These are phyloP conservation scores for Microbotryum silenes-acaulis DNA, from an alignment of 1,284 basidiomycete genomes.

Conservation along the genomic window DNA sequence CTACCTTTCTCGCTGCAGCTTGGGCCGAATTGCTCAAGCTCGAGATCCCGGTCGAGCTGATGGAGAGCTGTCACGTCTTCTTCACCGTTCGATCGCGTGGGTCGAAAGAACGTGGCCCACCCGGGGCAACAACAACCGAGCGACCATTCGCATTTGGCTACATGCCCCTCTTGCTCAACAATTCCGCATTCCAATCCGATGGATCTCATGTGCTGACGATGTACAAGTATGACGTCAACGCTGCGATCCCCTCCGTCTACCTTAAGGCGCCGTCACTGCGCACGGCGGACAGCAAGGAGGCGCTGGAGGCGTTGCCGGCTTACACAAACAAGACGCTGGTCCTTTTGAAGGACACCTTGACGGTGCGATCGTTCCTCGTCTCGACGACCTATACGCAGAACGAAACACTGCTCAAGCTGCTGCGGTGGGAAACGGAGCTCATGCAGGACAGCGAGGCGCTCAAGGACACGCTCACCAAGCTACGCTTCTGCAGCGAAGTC, in stretches of 20 bases:
- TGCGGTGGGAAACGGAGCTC: slow-evolving; percentile 66
- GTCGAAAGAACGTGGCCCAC: slow-evolving; percentile 39
- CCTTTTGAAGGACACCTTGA: slow-evolving; percentile 67
- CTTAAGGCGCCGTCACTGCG: slow-evolving; percentile 42
- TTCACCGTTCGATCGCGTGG: slow-evolving; percentile 83
- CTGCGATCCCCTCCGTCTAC: slow-evolving; percentile 46
- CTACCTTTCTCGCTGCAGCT: slow-evolving; percentile 50
- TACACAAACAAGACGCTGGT: slow-evolving; percentile 60
- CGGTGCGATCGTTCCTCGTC: slow-evolving; percentile 79
- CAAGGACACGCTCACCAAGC: slow-evolving; percentile 67
- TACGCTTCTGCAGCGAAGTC: slow-evolving; percentile 43
- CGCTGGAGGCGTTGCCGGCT: slow-evolving; percentile 48
- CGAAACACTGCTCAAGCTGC: slow-evolving; percentile 67
- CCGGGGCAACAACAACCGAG: slow-evolving; percentile 43
- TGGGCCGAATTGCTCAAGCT: slow-evolving; percentile 92
- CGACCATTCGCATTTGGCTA: slow-evolving; percentile 87
- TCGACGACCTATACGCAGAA: slow-evolving; percentile 93
- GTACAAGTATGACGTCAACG: slow-evolving; percentile 52
- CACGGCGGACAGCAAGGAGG: slow-evolving; percentile 61
- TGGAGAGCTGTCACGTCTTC: slow-evolving; percentile 81
- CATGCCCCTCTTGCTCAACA: slow-evolving; percentile 74
- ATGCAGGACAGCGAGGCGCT: slow-evolving; percentile 59
- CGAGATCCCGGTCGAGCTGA: slow-evolving; percentile 58
- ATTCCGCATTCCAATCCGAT: slow-evolving; percentile 69
- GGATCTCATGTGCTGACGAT: slow-evolving; percentile 78